Evolutionary conservation across 2,329 filamentous ascomycete species (phyloP).

Genomic region (Teratosphaeria destructans): DNA sequence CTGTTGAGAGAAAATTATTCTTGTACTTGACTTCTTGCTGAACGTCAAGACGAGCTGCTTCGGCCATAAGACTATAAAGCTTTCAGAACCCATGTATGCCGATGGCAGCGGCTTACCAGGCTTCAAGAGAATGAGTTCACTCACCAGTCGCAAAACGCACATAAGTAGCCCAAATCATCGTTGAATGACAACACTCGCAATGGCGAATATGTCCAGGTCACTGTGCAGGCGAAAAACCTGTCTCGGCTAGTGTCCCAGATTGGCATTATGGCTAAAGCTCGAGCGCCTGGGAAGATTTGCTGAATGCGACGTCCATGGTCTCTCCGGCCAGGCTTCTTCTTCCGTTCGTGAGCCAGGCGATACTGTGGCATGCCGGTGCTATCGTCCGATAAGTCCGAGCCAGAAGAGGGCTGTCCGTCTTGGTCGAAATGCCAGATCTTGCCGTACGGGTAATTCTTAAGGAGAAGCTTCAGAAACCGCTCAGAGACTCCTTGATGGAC

Average conservation of each 20-base stretch:
- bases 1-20: conserved; percentile 33
- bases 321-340: conserved; percentile 5
- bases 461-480: conserved; percentile 12
- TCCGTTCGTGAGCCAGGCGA: neutral
- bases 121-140: neutral
- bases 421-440: conserved; percentile 26
- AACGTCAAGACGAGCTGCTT: neutral
- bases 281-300: neutral
- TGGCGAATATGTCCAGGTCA: neutral
- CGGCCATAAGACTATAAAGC: neutral
- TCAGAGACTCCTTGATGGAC: conserved; percentile 8
- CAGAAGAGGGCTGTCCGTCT: conserved; percentile 17
- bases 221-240: neutral
- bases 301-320: neutral
- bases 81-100: neutral
- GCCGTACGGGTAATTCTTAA: conserved; percentile 24
- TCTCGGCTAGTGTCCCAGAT: neutral
- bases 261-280: neutral
- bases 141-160: neutral
- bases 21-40: neutral
- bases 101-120: neutral
- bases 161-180: neutral
- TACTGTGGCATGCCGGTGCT: neutral
- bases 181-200: neutral
- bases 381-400: conserved; percentile 10